Percentiles rank a stretch among this genome's conserved stretches.
phyloP scores from a whole-genome alignment of 805 yeast genomes.

The Blastobotrys parvus region DNA sequence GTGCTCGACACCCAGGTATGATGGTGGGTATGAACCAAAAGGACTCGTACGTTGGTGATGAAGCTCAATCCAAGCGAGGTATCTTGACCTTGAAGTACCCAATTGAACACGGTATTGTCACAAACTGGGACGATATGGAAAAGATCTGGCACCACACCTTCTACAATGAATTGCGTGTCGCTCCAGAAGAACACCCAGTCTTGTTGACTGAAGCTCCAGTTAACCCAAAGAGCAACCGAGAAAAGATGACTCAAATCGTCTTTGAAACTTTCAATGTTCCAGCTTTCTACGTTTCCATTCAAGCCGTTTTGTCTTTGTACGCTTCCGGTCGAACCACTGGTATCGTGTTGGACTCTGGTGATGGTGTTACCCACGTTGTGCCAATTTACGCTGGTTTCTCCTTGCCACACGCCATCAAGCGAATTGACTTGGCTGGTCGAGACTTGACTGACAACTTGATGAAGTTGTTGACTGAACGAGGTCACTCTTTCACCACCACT shows the following conservation, averaged over 20 bases:
- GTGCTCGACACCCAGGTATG: constrained; percentile 99
- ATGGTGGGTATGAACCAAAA: constrained; percentile 99
- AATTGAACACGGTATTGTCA: constrained; percentile 98
- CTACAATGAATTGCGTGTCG: constrained; percentile 99
- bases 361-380: constrained; percentile 99
- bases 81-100: constrained; percentile 97
- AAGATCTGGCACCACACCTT: constrained; percentile 99
- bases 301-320: constrained; percentile 96
- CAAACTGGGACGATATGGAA: constrained; percentile 99
- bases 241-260: constrained; percentile 99
- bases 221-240: constrained; percentile 99
- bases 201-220: constrained; percentile 99
- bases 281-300: constrained; percentile 97
- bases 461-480: constrained; percentile 98
- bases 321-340: constrained; percentile 99
- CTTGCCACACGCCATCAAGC: constrained; percentile 95
- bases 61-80: constrained; percentile 99
- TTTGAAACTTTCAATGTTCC: constrained; percentile 99
- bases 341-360: constrained; percentile 99
- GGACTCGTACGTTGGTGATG: constrained; percentile 99
- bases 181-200: constrained; percentile 99
- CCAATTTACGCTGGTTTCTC: constrained; percentile 99
- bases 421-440: constrained; percentile 99
- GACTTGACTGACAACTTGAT: constrained; percentile 98
- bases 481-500: constrained; percentile 96